Evolutionary conservation across 495 filamentous ascomycete genomes (phyloP), one percentile per base, ranked within the genome.

Genomic region (Penicillium bovifimosum): DNA sequence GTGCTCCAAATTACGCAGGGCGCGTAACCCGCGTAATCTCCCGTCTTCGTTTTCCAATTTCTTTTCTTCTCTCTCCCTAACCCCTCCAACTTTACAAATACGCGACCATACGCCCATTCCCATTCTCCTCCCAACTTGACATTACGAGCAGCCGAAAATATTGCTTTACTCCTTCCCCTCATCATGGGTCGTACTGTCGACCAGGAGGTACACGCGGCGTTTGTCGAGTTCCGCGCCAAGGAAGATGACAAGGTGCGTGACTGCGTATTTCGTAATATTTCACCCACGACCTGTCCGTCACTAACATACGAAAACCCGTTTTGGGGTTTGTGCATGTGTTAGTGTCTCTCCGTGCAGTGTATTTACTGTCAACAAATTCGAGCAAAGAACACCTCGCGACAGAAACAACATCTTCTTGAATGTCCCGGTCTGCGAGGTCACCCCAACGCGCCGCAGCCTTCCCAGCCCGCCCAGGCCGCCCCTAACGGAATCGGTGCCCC

Each of bases 171-270:
- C 14, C 31, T 32, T 43, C 59, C 63, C 48, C 58, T 47, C 65
- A 74, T 50, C 44, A 80, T 80, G 77, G 77, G 77, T 64, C 76
- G 77, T 42, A 80, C 76, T 28, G 77, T 79, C 60, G 77, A 80
- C 66, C 75, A 76, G 60, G 76, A 80, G 59, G 77, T 80, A 54
- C 77, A 80, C 64, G 75, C 76, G 56, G 76, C 77, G 55, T 80
- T 78, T 63, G 75, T 80, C 64, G 77, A 80, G 66, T 80, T 80
- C 59, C 74, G 77, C 66, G 77, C 77, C 70, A 80, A 80, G 67
- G 77, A 80, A 72, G 76, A 79, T 66, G 77, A 80, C 66, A 80
- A 80, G 76, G 77, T 79, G 70, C 62, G 71, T 75, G 66, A 71
- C 64, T 69, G 56, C 51, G 70, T 74, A 72, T 75, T 72, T 73